Conservation (phyloP, 345 rosid genomes). For the Cardamine occulta region DNA sequence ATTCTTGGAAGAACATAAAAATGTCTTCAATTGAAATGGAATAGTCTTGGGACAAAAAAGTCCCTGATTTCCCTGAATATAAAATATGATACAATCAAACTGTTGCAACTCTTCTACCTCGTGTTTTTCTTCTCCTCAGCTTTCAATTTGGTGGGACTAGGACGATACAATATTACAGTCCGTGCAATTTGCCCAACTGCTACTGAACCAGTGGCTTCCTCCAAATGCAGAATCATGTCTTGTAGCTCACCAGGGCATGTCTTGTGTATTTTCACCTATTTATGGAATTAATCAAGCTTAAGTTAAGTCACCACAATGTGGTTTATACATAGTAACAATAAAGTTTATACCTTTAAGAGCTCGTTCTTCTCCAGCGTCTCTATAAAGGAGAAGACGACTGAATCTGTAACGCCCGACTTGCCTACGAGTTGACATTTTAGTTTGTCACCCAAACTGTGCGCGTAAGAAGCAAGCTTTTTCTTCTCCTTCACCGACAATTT, state of each 20-base stretch:
- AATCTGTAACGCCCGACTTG: slow-evolving; percentile 74
- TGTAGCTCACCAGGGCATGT: slow-evolving; percentile 83
- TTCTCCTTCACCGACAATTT: background rate
- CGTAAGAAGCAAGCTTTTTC: slow-evolving; percentile 51
- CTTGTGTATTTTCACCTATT: slow-evolving; percentile 68
- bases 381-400: slow-evolving; percentile 57
- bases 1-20: slow-evolving; percentile 4
- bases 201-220: slow-evolving; percentile 69
- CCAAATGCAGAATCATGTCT: slow-evolving; percentile 64
- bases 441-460: slow-evolving; percentile 73
- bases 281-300: background rate
- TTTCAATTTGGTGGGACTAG: slow-evolving; percentile 66
- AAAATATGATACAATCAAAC: background rate
- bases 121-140: slow-evolving; percentile 60
- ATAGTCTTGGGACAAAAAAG: slow-evolving; percentile 10
- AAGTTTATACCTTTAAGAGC: slow-evolving; percentile 65
- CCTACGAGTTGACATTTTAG: slow-evolving; percentile 75
- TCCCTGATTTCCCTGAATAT: no score
- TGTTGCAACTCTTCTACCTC: slow-evolving; percentile 33
- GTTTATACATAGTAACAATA: background rate
- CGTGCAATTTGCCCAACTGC: slow-evolving; percentile 69
- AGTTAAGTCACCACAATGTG: background rate
- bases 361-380: slow-evolving; percentile 82
- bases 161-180: slow-evolving; percentile 75
- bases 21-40: background rate